phyloP scores from a whole-genome alignment of 306 rosid genomes.

The Malus orientalis region DNA sequence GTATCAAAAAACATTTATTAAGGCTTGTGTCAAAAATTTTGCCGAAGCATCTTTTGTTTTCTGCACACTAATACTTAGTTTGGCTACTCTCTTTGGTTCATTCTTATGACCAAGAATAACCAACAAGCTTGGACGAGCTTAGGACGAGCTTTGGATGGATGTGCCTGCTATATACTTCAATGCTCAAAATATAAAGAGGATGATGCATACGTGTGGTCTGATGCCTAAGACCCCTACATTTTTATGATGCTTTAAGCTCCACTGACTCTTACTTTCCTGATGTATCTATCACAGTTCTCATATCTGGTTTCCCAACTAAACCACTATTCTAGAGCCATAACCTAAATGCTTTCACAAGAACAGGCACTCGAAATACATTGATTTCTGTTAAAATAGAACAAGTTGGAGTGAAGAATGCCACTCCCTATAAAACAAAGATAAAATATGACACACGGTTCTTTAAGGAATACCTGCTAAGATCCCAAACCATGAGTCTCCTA shows the following conservation, averaged over 20 bases:
- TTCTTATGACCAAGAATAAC: neutral
- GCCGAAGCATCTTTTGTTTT: neutral
- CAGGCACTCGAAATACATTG: neutral
- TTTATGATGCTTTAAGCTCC: neutral
- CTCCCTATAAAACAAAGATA: neutral
- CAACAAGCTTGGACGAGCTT: neutral
- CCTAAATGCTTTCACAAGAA: neutral
- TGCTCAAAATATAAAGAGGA: neutral
- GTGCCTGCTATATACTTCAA: neutral
- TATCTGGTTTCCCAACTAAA: neutral
- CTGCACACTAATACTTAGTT: neutral
- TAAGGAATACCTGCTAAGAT: conserved; percentile 84
- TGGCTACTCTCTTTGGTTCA: neutral
- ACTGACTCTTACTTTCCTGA: neutral
- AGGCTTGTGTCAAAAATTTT: neutral
- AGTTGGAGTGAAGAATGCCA: neutral
- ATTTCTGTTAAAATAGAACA: neutral
- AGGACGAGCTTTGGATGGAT: neutral
- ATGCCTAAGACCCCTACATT: neutral
- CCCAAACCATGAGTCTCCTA: conserved; percentile 99
- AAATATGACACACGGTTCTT: conserved; percentile 6
- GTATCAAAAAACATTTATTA: no score
- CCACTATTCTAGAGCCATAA: neutral
- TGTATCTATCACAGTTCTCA: neutral
- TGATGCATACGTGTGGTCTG: neutral